Evolutionary conservation across 78 protist genomes (phyloP).

Genomic region (Dictyostelium citrinum): DNA sequence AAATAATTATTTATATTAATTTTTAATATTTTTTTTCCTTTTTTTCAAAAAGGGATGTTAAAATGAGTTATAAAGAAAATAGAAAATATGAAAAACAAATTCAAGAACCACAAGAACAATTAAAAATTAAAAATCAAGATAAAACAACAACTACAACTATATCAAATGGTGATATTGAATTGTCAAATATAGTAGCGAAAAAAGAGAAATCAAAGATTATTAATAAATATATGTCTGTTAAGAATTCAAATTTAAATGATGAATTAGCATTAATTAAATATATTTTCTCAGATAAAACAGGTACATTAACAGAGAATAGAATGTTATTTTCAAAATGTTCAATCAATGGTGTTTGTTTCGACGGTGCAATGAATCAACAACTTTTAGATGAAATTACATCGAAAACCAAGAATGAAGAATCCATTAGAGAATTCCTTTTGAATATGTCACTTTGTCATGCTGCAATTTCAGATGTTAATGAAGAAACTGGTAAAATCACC

Average conservation of each 20-base stretch:
- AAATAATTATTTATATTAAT: background rate
- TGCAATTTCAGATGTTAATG: background rate
- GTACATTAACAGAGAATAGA: slow-evolving; percentile 74
- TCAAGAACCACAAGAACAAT: background rate
- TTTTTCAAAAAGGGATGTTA: background rate
- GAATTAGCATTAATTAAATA: slow-evolving; percentile 75
- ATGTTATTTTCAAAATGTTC: slow-evolving; percentile 72
- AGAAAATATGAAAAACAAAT: background rate
- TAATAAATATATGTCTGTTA: slow-evolving; percentile 22
- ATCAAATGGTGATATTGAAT: background rate
- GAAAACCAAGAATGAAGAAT: background rate
- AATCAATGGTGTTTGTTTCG: slow-evolving; percentile 4
- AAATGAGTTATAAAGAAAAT: slow-evolving; percentile 34
- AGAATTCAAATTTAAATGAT: slow-evolving; percentile 76
- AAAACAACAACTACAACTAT: background rate
- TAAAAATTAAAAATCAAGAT: background rate
- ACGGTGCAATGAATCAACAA: slow-evolving; percentile 4
- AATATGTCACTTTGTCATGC: slow-evolving; percentile 2
- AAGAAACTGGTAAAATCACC: background rate
- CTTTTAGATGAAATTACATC: background rate
- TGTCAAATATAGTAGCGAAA: background rate
- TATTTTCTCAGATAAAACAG: slow-evolving; percentile 84
- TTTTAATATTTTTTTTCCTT: background rate
- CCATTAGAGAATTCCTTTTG: slow-evolving; percentile 14
- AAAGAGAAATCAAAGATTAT: background rate